phyloP scores from a whole-genome alignment of 371 early-diverging fungal genomes.

The Nematocida ausubeli region DNA sequence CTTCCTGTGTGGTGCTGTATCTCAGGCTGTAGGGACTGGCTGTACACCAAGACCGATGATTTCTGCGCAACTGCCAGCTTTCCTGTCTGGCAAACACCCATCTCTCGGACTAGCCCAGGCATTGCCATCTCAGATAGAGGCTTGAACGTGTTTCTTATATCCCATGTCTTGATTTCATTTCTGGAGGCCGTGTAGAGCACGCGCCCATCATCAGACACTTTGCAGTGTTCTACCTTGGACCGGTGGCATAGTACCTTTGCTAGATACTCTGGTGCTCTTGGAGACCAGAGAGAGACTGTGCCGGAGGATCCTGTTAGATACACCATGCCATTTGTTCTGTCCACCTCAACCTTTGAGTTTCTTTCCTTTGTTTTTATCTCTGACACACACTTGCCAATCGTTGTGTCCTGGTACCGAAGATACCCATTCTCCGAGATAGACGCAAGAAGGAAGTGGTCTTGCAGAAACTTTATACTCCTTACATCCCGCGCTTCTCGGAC shows the following conservation, averaged over 20 bases:
- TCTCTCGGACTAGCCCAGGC: slow-evolving; percentile 73
- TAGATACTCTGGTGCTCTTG: slow-evolving; percentile 74
- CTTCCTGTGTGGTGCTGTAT: slow-evolving; percentile 75
- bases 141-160: slow-evolving; percentile 75
- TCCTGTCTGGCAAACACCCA: slow-evolving; percentile 77
- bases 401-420: slow-evolving; percentile 88
- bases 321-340: slow-evolving; percentile 83
- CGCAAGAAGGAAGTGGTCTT: slow-evolving; percentile 87
- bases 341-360: slow-evolving; percentile 73
- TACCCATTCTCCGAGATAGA: slow-evolving; percentile 71
- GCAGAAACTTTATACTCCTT: slow-evolving; percentile 79
- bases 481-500: slow-evolving; percentile 77
- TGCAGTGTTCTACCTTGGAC: slow-evolving; percentile 77
- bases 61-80: slow-evolving; percentile 77
- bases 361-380: slow-evolving; percentile 68
- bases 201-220: slow-evolving; percentile 76
- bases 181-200: slow-evolving; percentile 86
- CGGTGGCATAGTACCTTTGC: slow-evolving; percentile 88
- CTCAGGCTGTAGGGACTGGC: slow-evolving; percentile 74
- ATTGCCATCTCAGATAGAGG: slow-evolving; percentile 73
- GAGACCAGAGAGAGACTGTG: slow-evolving; percentile 87
- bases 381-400: slow-evolving; percentile 80
- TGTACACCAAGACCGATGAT: slow-evolving; percentile 71
- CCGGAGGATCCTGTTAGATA: slow-evolving; percentile 85
- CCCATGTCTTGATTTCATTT: slow-evolving; percentile 87